These are phyloP conservation scores for Diaporthe helianthi DNA, from an alignment of 2,329 filamentous ascomycete species.

Conservation along the genomic window DNA sequence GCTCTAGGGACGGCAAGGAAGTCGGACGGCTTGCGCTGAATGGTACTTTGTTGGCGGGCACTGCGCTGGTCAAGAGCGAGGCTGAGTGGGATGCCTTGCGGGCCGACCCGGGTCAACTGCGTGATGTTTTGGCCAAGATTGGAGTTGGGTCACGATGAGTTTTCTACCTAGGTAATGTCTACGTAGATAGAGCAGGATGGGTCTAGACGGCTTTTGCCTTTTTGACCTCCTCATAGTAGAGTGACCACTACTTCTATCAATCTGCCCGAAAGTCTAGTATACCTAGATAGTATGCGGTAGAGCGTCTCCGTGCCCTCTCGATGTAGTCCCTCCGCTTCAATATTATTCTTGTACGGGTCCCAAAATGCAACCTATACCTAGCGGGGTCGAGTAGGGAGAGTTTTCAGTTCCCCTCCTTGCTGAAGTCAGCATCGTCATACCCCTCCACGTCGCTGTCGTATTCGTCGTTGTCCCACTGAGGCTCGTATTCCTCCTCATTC, in stretches of 20 bases:
- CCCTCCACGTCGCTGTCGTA: background rate
- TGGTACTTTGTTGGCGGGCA: slow-evolving; percentile 69
- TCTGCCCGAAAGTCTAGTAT: background rate
- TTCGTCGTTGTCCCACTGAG: background rate
- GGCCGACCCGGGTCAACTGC: slow-evolving; percentile 48
- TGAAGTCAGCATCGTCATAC: background rate
- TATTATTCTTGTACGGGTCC: background rate
- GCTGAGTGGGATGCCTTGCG: slow-evolving; percentile 63
- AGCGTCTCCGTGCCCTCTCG: background rate
- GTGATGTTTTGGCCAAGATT: slow-evolving; percentile 50
- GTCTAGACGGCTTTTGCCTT: background rate
- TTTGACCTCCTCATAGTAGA: background rate
- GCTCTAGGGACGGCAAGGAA: slow-evolving; percentile 38
- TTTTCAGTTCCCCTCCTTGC: background rate
- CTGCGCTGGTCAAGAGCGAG: slow-evolving; percentile 66
- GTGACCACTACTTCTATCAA: too few species aligned
- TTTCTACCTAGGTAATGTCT: background rate
- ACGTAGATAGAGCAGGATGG: background rate
- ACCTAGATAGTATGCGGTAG: background rate
- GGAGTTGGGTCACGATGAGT: slow-evolving; percentile 38
- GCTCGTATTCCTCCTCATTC: background rate
- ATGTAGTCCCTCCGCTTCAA: too few species aligned
- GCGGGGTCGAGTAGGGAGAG: background rate
- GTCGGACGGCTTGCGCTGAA: slow-evolving; percentile 60
- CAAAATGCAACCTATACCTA: background rate